Percentiles rank a stretch among this genome's conserved stretches.
These are phyloP conservation scores for Deinandra increscens DNA, from an alignment of 129 eudicot species.

Conservation along the genomic window DNA sequence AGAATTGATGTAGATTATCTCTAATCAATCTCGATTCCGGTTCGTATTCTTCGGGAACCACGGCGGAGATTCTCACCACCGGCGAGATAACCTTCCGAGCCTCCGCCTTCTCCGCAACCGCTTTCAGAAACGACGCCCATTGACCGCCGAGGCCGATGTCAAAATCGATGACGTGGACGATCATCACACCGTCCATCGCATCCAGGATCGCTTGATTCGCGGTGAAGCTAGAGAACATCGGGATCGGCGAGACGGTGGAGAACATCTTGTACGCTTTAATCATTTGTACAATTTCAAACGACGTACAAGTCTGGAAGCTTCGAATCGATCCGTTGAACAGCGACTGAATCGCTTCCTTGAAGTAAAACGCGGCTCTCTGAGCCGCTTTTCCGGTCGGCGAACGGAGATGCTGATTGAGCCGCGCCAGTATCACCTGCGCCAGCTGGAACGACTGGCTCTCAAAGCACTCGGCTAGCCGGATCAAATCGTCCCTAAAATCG, in stretches of 20 bases:
- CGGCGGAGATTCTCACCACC: conserved; percentile 64
- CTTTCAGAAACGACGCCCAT: conserved; percentile 92
- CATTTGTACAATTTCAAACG: conserved; percentile 58
- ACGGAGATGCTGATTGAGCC: conserved; percentile 67
- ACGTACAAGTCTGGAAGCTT: conserved; percentile 20
- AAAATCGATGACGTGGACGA: conserved; percentile 80
- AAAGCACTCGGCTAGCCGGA: conserved; percentile 69
- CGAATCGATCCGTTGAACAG: conserved; percentile 49
- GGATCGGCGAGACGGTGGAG: conserved; percentile 70
- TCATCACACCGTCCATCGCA: conserved; percentile 61
- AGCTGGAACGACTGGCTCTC: conserved; percentile 75
- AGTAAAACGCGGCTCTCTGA: conserved; percentile 83
- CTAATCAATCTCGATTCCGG: conserved; percentile 57
- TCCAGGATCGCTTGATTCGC: conserved; percentile 94
- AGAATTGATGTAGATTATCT: conserved; percentile 67
- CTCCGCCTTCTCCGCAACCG: conserved; percentile 67
- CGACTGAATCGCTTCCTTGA: conserved; percentile 81
- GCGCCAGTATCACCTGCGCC: conserved; percentile 60
- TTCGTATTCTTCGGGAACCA: conserved; percentile 69
- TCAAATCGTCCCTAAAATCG: conserved; percentile 61
- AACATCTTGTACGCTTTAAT: conserved; percentile 70
- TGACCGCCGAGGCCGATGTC: conserved; percentile 86
- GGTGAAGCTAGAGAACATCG: conserved; percentile 88
- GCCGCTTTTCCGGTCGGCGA: conserved; percentile 60
- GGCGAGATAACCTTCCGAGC: conserved; percentile 38